Conservation (phyloP, 2,329 filamentous ascomycete species). For the Botrytis cinerea region DNA sequence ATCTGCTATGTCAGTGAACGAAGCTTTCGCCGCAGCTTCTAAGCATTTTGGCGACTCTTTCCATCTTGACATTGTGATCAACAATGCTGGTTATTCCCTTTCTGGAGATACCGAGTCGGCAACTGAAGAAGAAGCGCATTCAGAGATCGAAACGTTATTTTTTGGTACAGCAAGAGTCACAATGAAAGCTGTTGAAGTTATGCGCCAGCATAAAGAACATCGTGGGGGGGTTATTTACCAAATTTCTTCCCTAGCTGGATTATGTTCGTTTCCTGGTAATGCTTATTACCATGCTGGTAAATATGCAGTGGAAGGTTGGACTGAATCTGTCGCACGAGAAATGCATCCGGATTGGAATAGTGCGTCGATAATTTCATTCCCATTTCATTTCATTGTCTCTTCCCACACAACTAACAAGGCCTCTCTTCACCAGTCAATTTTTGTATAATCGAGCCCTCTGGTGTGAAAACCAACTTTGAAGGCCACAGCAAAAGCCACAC, state of each 20-base stretch:
- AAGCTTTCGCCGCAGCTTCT: conserved; percentile 43
- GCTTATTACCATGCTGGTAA: conserved; percentile 47
- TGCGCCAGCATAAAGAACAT: conserved; percentile 44
- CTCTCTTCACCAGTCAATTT: conserved; percentile 42
- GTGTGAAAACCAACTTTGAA: conserved; percentile 46
- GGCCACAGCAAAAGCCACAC: conserved; percentile 43
- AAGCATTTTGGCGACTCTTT: conserved; percentile 48
- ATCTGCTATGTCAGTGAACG: conserved; percentile 41
- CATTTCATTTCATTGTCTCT: background rate
- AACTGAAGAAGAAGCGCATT: conserved; percentile 41
- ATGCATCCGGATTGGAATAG: conserved; percentile 45
- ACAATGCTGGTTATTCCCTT: conserved; percentile 61
- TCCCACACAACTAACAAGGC: background rate
- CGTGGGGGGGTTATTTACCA: conserved; percentile 46
- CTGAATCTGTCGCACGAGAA: conserved; percentile 43
- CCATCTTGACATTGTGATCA: conserved; percentile 60
- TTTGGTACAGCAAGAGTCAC: conserved; percentile 48
- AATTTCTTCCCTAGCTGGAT: conserved; percentile 45
- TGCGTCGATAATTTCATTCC: background rate
- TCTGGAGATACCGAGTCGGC: conserved; percentile 54
- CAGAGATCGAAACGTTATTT: conserved; percentile 48
- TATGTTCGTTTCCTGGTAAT: conserved; percentile 44
- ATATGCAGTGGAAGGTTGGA: conserved; percentile 47
- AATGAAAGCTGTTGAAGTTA: conserved; percentile 43
- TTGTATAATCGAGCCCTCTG: conserved; percentile 47